Evolutionary conservation across 2,329 filamentous ascomycete species (phyloP).

Genomic region (Claviceps sp.): DNA sequence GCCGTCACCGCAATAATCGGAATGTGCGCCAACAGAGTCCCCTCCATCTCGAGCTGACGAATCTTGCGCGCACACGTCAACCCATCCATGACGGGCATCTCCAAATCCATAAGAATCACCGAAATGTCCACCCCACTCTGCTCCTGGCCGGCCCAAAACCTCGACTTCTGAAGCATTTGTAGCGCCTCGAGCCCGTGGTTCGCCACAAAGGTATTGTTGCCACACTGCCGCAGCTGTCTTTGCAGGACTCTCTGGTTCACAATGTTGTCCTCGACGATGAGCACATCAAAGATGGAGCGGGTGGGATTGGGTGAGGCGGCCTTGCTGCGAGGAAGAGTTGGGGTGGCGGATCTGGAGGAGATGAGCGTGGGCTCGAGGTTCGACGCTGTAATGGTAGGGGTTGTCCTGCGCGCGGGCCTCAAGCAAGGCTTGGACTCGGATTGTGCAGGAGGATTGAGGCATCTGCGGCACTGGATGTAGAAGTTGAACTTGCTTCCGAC

Average conservation of each 20-base stretch:
- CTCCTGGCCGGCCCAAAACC: conserved; percentile 40
- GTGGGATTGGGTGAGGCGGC: conserved; percentile 7
- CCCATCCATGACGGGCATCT: conserved; percentile 78
- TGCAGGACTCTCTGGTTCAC: conserved; percentile 53
- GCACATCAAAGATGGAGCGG: conserved; percentile 33
- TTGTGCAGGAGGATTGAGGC: conserved; percentile 24
- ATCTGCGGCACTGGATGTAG: conserved; percentile 56
- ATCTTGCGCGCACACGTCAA: conserved; percentile 59
- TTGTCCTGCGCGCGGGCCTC: conserved; percentile 18
- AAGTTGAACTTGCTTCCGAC: conserved; percentile 65
- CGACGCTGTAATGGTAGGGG: not conserved
- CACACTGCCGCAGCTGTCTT: conserved; percentile 45
- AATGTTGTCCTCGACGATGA: conserved; percentile 56
- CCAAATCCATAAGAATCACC: conserved; percentile 66
- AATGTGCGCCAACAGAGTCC: conserved; percentile 50
- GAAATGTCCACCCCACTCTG: conserved; percentile 40
- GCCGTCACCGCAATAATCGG: conserved; percentile 75
- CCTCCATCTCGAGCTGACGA: conserved; percentile 50
- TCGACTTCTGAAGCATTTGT: conserved; percentile 40
- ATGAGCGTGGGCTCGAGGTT: conserved; percentile 9
- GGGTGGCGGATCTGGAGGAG: conserved; percentile 1
- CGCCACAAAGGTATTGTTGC: conserved; percentile 47
- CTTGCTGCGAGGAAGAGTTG: not conserved
- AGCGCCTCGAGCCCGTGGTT: conserved; percentile 53
- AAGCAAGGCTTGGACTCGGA: conserved; percentile 23